Evolutionary conservation across 495 filamentous ascomycete genomes (phyloP).

Genomic region (Aspergillus kassunensis): DNA sequence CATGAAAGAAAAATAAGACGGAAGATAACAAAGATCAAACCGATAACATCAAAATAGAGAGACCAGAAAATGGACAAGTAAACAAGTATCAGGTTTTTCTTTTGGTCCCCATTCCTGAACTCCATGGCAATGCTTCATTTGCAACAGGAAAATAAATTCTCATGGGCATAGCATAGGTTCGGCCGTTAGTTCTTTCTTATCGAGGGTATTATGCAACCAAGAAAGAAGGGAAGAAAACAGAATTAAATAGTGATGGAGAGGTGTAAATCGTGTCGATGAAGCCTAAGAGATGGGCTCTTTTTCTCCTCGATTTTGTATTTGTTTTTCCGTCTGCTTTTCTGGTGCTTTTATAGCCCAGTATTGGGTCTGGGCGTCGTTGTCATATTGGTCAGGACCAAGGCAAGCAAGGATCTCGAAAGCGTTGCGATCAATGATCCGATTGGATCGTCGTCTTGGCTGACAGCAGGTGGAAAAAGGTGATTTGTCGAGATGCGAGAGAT

Average conservation of each 20-base stretch:
- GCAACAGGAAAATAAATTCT: slow-evolving; percentile 2
- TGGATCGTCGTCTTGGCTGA: background rate
- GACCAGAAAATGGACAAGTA: background rate
- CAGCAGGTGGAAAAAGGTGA: background rate
- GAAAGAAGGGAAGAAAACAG: slow-evolving; percentile 1
- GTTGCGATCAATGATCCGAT: slow-evolving; percentile 2
- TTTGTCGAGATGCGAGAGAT: background rate
- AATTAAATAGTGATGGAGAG: too few species aligned
- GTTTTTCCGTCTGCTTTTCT: slow-evolving; percentile 1
- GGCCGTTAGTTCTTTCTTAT: slow-evolving; percentile 9
- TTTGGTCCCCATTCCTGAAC: slow-evolving; percentile 2
- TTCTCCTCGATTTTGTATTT: background rate
- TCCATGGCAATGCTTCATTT: slow-evolving; percentile 9
- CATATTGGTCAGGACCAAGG: slow-evolving; percentile 1
- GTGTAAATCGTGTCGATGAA: too few species aligned
- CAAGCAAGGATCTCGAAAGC: background rate
- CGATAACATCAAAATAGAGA: background rate
- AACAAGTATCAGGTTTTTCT: background rate
- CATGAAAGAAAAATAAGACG: background rate
- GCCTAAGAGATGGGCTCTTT: background rate
- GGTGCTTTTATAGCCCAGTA: slow-evolving; percentile 1
- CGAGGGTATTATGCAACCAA: background rate
- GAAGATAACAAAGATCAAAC: too few species aligned
- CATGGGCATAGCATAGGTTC: slow-evolving; percentile 1
- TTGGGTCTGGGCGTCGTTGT: background rate